Conservation (phyloP, 345 rosid species). For the Moricandia arvensis region DNA sequence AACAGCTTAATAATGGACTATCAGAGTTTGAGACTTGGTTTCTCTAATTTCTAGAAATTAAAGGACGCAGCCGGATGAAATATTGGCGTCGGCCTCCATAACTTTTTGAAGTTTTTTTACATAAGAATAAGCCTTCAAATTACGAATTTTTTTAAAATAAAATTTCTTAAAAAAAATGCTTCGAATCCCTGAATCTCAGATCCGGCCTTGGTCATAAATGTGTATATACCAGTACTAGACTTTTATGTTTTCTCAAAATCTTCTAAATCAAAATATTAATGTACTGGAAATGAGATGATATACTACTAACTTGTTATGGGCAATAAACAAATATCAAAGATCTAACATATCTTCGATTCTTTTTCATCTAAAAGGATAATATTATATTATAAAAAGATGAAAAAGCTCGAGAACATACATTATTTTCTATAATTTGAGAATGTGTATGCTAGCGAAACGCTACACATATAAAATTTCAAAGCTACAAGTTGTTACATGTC, state of each 20-base stretch:
- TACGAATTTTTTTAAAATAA: no score
- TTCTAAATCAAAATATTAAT: not conserved
- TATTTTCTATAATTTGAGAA: conserved; percentile 10
- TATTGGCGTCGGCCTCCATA: no score
- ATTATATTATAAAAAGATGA: conserved; percentile 15
- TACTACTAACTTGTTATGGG: conserved; percentile 4
- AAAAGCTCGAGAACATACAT: conserved; percentile 17
- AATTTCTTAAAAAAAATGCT: no score
- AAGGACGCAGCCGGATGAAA: no score
- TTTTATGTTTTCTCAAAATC: not conserved
- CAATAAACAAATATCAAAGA: conserved; percentile 11
- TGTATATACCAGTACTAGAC: not conserved
- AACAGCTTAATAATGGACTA: not conserved
- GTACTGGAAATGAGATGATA: not conserved
- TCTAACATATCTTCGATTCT: conserved; percentile 9
- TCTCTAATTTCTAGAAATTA: not conserved
- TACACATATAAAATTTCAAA: conserved; percentile 3
- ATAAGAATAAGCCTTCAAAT: no score
- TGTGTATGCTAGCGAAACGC: conserved; percentile 26
- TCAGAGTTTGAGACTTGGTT: not conserved
- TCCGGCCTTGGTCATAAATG: no score
- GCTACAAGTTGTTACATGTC: not conserved
- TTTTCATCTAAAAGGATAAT: conserved; percentile 12
- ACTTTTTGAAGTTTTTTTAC: no score
- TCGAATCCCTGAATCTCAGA: no score